Evolutionary conservation across 2,329 filamentous ascomycete genomes (phyloP), one percentile per base, ranked within the genome.

Genomic region (Aspergillus sp.): DNA sequence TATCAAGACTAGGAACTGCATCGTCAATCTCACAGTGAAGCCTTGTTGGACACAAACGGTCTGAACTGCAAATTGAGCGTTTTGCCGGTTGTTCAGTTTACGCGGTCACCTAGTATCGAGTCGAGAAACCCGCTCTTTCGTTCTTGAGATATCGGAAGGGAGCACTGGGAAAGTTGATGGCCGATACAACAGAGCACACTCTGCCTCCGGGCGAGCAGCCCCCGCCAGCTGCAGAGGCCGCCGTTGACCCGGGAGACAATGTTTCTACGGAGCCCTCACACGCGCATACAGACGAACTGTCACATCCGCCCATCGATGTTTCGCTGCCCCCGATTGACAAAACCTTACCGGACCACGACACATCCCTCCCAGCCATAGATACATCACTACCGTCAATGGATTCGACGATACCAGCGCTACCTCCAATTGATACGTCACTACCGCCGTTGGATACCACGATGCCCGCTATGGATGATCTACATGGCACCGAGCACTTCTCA

Each of bases 311-410:
- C n/a, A 66, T 67, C 25, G 68, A 71, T 25, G 61, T 66, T 4
- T 63, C 68, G 3, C 57, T 72, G 9, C 64, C 68, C 6, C 61
- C 69, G 8, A 59, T 68, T 21, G 70, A 73, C 37, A 50, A 65
- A 12, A 63, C 62, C 5, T 47, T 72, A 21, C 66, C 65, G 12
- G 62, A 66, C 23, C 66, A 68, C 44, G 70, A 73, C 39, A 66
- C 66, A 19, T 64, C 61, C 8, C 39, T 70, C 27, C 65, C 68
- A 3, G 64, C 61, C 2, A 58, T 70, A 35, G 68, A 70, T 45
- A 62, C 68, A 15, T 63, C 69, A 9, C 57, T 71, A n/a, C 70
- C 67, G 15, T 62, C 68, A 5, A 66, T 71, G 12, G 69, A 70
- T 27, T 67, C 68, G 6, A 67, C 69, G 51, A 70, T 73, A 54